Evolutionary conservation across 805 yeast species (phyloP), one percentile per base, ranked within the genome.

Genomic region (Candida anglica): DNA sequence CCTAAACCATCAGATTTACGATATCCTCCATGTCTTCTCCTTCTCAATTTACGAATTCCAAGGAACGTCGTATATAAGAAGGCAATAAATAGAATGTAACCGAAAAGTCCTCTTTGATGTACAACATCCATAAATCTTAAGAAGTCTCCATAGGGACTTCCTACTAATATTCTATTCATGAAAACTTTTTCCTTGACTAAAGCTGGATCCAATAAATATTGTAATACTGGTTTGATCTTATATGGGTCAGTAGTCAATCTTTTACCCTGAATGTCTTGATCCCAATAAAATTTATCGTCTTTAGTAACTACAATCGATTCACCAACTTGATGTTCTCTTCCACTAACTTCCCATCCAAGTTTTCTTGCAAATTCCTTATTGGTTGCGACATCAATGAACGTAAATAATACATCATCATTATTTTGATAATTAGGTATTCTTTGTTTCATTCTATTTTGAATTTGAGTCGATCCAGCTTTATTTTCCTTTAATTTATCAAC

Each of bases 251-350:
- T 56, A 3, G 37, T 54, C 34, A 77, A 52, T 11, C 36, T 31
- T 0, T 48, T 39, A 0, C 80, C 82, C 17, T 38, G 36, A 3
- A 58, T 35, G 48, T 67, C 38, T 55, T 45, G 34, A 43, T 61
- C 44, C 63, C 68, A 41, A 34, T 48, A 56, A 33, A 46, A 42
- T 37, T 41, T 41, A 54, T 63, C 52, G 60, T 72, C 69, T 41
- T 69, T 69, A 20, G 67, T 58, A 2, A 81, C 56, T 2, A 84
- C 53, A 2, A 84, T 47, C 0, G 75, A 62, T 50, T 82, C 86
- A 5, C 89, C 91, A 2, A 58, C 50, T 7, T 53, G 39, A 41
- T 60, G 69, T 0, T 47, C 35, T n/a, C 50, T 44, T 2, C 55
- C 42, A 25, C 63, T 50, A 19, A 62, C 50, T 10, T 60, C 58